phyloP scores from a whole-genome alignment of 306 rosid species.

The Pyrus pyrifolia region DNA sequence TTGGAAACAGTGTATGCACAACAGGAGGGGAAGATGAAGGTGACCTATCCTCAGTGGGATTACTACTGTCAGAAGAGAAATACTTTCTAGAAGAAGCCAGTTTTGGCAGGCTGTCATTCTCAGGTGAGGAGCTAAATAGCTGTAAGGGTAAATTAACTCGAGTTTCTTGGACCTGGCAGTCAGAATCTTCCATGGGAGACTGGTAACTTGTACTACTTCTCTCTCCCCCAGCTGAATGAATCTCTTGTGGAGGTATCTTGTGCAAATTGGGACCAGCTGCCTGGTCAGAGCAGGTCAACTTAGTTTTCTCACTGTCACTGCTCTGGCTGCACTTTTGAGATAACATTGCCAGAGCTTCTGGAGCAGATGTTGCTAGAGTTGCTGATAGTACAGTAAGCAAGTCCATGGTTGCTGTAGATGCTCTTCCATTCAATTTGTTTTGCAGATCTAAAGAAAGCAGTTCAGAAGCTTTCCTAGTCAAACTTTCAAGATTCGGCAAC shows the following conservation, averaged over 20 bases:
- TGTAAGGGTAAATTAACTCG: conserved; percentile 64
- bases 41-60: conserved; percentile 69
- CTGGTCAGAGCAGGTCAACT: conserved; percentile 39
- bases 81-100: conserved; percentile 53
- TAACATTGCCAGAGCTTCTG: conserved; percentile 33
- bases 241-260: conserved; percentile 35
- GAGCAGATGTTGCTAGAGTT: conserved; percentile 51
- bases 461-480: conserved; percentile 31
- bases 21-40: conserved; percentile 75
- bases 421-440: conserved; percentile 44
- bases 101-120: conserved; percentile 43
- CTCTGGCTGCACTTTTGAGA: conserved; percentile 61
- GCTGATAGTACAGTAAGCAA: conserved; percentile 72
- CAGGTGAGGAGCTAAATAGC: conserved; percentile 70
- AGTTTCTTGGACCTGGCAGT: conserved; percentile 51
- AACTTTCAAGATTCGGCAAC: conserved; percentile 56
- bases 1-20: conserved; percentile 56
- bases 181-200: conserved; percentile 76
- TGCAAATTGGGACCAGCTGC: conserved; percentile 25
- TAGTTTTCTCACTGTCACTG: conserved; percentile 59
- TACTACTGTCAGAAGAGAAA: conserved; percentile 87
- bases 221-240: conserved; percentile 60
- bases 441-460: conserved; percentile 34
- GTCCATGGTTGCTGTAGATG: conserved; percentile 60
- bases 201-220: conserved; percentile 80